A percentile compares a stretch with the other conserved stretches of the same genome.
Conservation (phyloP, 495 filamentous ascomycete species). For the Xylaria acuta region DNA sequence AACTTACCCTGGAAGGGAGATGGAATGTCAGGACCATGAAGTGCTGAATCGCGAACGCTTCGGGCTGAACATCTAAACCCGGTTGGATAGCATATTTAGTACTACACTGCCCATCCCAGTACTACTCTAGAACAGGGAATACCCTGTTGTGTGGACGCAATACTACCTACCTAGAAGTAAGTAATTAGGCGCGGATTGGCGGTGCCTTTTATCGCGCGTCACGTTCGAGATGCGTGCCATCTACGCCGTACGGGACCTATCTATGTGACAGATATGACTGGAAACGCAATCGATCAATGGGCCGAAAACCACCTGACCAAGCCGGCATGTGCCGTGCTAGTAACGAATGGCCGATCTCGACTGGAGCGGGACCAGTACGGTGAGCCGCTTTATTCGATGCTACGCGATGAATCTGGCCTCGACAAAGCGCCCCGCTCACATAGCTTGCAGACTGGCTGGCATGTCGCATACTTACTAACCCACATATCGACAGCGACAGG, state of each 20-base stretch:
- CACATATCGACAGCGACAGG: not conserved
- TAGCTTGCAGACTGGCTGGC: not conserved
- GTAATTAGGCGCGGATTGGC: not conserved
- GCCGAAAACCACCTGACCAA: conserved; percentile 10
- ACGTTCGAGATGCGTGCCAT: not conserved
- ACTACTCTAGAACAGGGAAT: conserved; percentile 12
- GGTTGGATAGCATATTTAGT: too few species aligned
- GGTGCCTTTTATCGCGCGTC: not conserved
- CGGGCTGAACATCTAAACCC: not conserved
- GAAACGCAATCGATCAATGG: not conserved
- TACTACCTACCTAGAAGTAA: not conserved
- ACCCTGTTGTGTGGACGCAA: not conserved
- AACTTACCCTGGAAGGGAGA: not conserved
- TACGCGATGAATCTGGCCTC: not conserved
- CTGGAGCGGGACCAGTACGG: not conserved
- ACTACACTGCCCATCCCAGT: not conserved
- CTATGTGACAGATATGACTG: not conserved
- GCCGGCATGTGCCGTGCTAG: conserved; percentile 5
- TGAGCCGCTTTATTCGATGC: conserved; percentile 3
- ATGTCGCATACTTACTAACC: not conserved
- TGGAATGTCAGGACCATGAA: not conserved
- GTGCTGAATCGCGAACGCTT: not conserved
- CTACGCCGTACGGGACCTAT: not conserved
- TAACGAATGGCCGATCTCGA: not conserved
- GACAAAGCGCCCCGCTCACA: not conserved